Evolutionary conservation across 106 monocot species (phyloP), one percentile per base, ranked within the genome.

Genomic region (Dendrobium nobile): DNA sequence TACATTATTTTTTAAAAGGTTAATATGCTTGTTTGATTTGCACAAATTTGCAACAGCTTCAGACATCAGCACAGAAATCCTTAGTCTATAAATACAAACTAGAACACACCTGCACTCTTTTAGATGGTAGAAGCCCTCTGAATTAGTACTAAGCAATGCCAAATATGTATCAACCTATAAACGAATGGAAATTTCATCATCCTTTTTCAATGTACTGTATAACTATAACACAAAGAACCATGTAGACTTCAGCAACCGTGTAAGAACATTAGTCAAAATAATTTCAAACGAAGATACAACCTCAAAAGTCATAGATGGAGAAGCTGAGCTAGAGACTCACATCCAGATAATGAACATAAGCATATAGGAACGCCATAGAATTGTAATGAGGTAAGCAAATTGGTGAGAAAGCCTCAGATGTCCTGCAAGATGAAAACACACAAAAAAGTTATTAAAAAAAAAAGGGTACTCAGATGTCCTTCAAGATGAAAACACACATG

Each of bases 321-420:
- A 73, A 51, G 74, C 43, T 74, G n/a, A 74, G n/a, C 41, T 74
- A 42, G 74, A 42, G 2, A 94, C 94, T 94, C 80, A 98, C 97
- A 87, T 98, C 94, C 81, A 98, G 59, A 83, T 85, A 98, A 67
- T 98, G 89, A 45, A 98, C 91, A 85, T 98, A 98, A 79, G 94
- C 97, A 92, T 98, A 91, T 17, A 98, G 85, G 70, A 98, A 98
- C 47, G 91, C 97, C 97, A 98, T 94, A 40, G 97, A 81, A 87
- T 92, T 98, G 78, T 98, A 98, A 89, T 87, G 84, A 76, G 97
- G 97, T 78, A 98, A 87, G 77, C 97, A 98, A 81, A 98, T 95
- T 44, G 97, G 97, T 67, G 97, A 94, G 80, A 94, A 98, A 72
- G 94, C 92, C 83, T 98, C 97, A 5, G 97, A 98, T 56, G 97